Conservation (phyloP, 1,284 basidiomycete species). For the Melanopsichium pennsylvanicum region DNA sequence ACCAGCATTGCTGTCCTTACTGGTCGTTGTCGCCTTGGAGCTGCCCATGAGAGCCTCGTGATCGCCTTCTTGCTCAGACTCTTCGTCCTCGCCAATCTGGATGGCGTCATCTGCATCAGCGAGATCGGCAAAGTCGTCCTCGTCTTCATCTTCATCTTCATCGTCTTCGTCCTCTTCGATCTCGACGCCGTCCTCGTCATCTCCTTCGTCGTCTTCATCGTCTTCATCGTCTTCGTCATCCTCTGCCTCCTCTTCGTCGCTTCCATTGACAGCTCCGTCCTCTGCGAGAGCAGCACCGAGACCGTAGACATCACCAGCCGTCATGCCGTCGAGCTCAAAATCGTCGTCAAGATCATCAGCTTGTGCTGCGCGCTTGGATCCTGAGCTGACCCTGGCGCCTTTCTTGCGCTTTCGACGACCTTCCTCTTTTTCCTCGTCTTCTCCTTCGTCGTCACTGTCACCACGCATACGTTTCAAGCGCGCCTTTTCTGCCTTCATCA, state of each 20-base stretch:
- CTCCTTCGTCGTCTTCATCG: slow-evolving; percentile 51
- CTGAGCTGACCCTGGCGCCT: slow-evolving; percentile 53
- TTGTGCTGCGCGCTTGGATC: slow-evolving; percentile 69
- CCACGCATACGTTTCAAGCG: slow-evolving; percentile 87
- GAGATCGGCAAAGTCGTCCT: slow-evolving; percentile 52
- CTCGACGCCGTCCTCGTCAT: slow-evolving; percentile 21
- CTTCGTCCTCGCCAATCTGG: slow-evolving; percentile 58
- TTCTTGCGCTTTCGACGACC: slow-evolving; percentile 51
- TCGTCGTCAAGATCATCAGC: slow-evolving; percentile 93
- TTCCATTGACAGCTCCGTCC: slow-evolving; percentile 66
- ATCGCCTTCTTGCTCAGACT: slow-evolving; percentile 42
- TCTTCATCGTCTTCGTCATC: slow-evolving; percentile 67
- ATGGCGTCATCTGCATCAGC: slow-evolving; percentile 52
- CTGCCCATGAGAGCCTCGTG: slow-evolving; percentile 34
- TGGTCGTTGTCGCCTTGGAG: slow-evolving; percentile 9
- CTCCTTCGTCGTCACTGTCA: slow-evolving; percentile 70
- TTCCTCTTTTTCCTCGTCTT: slow-evolving; percentile 63
- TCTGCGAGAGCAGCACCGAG: slow-evolving; percentile 55
- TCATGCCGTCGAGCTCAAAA: slow-evolving; percentile 69
- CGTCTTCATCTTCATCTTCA: slow-evolving; percentile 69
- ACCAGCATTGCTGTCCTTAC: slow-evolving; percentile 8
- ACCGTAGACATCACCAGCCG: slow-evolving; percentile 56
- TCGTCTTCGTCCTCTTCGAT: slow-evolving; percentile 54
- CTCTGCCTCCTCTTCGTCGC: slow-evolving; percentile 58
- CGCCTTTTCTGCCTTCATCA: slow-evolving; percentile 84